Evolutionary conservation across 2,329 filamentous ascomycete species (phyloP).

Genomic region (Aureobasidium lini): DNA sequence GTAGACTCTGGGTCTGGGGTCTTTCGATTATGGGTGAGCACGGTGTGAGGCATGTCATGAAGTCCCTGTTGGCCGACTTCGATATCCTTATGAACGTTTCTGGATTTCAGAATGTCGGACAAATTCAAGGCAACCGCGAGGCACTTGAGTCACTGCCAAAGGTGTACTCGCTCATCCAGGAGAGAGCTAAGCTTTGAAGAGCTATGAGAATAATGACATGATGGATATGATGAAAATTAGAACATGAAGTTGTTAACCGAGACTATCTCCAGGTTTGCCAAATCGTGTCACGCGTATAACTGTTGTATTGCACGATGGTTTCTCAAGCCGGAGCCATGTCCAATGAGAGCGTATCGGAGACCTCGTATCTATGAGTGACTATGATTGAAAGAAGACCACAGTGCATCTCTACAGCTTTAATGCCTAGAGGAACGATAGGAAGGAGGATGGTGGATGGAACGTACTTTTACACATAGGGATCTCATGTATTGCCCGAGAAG

Average conservation of each 20-base stretch:
- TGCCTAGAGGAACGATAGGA: too few species aligned
- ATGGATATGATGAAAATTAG: neutral
- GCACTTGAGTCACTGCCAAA: conserved; percentile 9
- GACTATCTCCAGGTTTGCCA: too few species aligned
- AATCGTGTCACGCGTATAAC: too few species aligned
- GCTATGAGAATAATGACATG: neutral
- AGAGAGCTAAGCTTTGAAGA: conserved; percentile 6
- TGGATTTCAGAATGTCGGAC: conserved; percentile 46
- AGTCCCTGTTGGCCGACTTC: conserved; percentile 53
- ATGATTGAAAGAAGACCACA: too few species aligned
- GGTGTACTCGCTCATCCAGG: neutral
- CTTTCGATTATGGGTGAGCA: conserved; percentile 53
- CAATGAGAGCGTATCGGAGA: too few species aligned
- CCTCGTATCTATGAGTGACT: too few species aligned
- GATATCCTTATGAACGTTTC: conserved; percentile 56
- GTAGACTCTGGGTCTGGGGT: conserved; percentile 54
- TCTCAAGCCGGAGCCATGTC: too few species aligned
- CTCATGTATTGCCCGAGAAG: too few species aligned
- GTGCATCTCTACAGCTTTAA: too few species aligned
- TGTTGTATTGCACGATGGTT: too few species aligned
- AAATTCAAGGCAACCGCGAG: conserved; percentile 33
- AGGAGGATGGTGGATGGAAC: too few species aligned
- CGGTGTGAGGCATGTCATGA: conserved; percentile 56
- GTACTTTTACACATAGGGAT: too few species aligned
- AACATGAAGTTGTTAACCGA: neutral